phyloP scores from a whole-genome alignment of 257 asterid genomes.

The Solanum tarapatanum region DNA sequence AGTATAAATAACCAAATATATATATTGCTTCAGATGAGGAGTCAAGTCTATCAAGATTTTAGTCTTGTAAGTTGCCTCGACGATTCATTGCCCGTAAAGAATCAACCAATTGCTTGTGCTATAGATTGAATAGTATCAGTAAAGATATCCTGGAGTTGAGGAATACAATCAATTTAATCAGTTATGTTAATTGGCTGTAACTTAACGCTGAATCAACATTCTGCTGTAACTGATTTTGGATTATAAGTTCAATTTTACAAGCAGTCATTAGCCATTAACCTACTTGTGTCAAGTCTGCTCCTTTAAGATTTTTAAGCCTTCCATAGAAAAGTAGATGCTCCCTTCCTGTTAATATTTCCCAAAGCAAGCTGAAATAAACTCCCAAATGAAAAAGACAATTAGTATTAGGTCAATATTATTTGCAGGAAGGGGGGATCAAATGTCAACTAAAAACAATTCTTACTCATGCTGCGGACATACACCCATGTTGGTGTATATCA shows the following conservation, averaged over 20 bases:
- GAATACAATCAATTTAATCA: background rate
- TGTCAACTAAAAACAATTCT: slow-evolving; percentile 12
- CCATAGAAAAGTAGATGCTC: slow-evolving; percentile 96
- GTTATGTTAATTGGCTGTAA: background rate
- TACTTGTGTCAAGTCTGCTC: slow-evolving; percentile 61
- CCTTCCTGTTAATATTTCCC: slow-evolving; percentile 82
- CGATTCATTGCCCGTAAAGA: background rate
- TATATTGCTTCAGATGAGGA: background rate
- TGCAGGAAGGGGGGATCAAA: background rate
- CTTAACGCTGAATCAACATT: background rate
- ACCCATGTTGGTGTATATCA: slow-evolving; percentile 94
- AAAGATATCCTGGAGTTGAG: background rate
- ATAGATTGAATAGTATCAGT: background rate
- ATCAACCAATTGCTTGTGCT: background rate
- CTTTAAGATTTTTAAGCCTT: slow-evolving; percentile 91
- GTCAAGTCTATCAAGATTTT: background rate
- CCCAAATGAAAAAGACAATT: background rate
- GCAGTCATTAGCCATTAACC: slow-evolving; percentile 1
- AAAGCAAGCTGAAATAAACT: slow-evolving; percentile 45
- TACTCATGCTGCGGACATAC: slow-evolving; percentile 99
- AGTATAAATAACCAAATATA: background rate
- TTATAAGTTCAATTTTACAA: background rate
- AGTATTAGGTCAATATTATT: background rate
- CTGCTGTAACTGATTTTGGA: background rate
- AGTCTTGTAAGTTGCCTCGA: background rate